Percentiles rank a stretch among this genome's conserved stretches.
Evolutionary conservation across 2,329 filamentous ascomycete genomes (phyloP).

Genomic region (Ophiostoma piceae): DNA sequence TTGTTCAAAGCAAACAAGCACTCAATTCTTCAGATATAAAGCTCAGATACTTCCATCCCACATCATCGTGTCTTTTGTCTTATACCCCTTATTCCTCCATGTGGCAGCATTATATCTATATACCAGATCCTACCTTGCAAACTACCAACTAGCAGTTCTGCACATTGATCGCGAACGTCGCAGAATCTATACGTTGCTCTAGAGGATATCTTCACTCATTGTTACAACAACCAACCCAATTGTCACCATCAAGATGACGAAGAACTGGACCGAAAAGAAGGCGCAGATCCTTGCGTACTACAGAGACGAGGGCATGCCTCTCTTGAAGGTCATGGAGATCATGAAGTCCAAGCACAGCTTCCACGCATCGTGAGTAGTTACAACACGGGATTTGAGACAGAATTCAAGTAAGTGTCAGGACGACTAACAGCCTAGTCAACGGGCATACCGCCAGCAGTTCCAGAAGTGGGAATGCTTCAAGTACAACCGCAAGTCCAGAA

Average conservation of each 20-base stretch:
- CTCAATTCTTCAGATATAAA: not conserved
- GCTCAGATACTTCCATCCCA: not conserved
- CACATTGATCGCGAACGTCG: not conserved
- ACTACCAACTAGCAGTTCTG: not conserved
- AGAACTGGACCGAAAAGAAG: constrained; percentile 40
- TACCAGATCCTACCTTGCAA: not conserved
- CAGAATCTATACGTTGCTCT: too few species aligned
- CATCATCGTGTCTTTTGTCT: not conserved
- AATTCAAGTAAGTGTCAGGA: not conserved
- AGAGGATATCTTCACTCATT: not conserved
- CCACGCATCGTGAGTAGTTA: constrained; percentile 16
- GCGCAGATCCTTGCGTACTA: constrained; percentile 39
- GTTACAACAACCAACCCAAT: not conserved
- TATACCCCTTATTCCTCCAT: not conserved
- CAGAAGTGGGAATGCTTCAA: constrained; percentile 15
- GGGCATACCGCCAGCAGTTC: constrained; percentile 23
- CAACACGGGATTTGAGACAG: not conserved
- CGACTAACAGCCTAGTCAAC: constrained; percentile 8
- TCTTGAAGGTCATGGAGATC: not conserved
- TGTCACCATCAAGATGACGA: constrained; percentile 38
- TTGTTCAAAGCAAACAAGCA: not conserved
- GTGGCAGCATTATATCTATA: not conserved
- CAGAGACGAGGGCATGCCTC: not conserved
- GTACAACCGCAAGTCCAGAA: constrained; percentile 20
- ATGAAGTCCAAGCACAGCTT: constrained; percentile 12